Evolutionary conservation across 2,329 filamentous ascomycete species (phyloP).

Genomic region (Metarhizium rileyi): DNA sequence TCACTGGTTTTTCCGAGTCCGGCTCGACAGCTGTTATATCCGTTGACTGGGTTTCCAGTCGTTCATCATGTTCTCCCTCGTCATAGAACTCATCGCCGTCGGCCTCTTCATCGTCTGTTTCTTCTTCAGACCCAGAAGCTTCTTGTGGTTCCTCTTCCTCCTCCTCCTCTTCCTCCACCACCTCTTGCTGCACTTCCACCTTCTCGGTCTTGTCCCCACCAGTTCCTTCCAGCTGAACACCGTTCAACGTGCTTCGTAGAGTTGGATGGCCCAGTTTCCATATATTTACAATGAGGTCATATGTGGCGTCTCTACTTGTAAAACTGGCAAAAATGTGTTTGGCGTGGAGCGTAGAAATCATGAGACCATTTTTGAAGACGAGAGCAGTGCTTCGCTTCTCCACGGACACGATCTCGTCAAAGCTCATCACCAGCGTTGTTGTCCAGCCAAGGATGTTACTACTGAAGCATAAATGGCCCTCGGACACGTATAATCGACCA

Average conservation of each 20-base stretch:
- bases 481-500: conserved; percentile 88
- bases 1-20: conserved; percentile 51
- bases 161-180: conserved; percentile 16
- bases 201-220: conserved; percentile 91
- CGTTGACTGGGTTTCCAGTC: conserved; percentile 46
- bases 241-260: conserved; percentile 82
- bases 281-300: conserved; percentile 93
- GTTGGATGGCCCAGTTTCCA: conserved; percentile 96
- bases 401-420: conserved; percentile 93
- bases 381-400: conserved; percentile 95
- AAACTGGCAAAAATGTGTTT: conserved; percentile 95
- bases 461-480: conserved; percentile 95
- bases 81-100: conserved; percentile 68
- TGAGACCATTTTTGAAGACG: conserved; percentile 93
- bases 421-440: conserved; percentile 94
- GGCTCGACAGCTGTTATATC: conserved; percentile 34
- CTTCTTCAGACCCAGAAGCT: conserved; percentile 46
- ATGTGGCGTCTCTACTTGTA: conserved; percentile 87
- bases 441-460: conserved; percentile 99
- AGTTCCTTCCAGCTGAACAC: conserved; percentile 69
- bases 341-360: conserved; percentile 90
- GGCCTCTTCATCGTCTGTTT: conserved; percentile 56
- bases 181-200: conserved; percentile 41
- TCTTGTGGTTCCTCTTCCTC: conserved; percentile 36
- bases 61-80: conserved; percentile 68